Evolutionary conservation across 31 red algal species (phyloP), one percentile per base, ranked within the genome.

Genomic region (Pterothamnion heteromorphum): DNA sequence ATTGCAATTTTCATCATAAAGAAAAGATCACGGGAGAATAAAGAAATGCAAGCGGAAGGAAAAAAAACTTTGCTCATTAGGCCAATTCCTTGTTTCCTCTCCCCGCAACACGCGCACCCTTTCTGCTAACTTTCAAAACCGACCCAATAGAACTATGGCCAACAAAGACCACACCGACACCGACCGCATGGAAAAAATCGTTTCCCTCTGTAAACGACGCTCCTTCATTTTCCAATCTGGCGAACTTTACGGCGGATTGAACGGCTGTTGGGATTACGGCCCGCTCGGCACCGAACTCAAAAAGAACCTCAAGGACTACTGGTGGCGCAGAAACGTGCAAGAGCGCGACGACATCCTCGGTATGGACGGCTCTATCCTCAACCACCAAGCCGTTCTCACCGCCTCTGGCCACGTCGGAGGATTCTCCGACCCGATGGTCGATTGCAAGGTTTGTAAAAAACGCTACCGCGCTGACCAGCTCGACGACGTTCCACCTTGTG

Each of bases 291-390:
- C 26, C 24, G 78, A 83, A 30, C 78, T 83, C 14, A 83, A 83
- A 27, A 18, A 27, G 14, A 83, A 83, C 31, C 5, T 83, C 21
- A 83, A 24, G 78, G 26, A 83, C 5, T 18, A 83, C 21, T 83
- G 78, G 78, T 83, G 78, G 78, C 78, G 78, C 26, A 18, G 24
- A 27, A 30, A 24, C 5, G 78, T 83, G 9, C 78, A 83, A 18
- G 78, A 83, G 78, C 78, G 78, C 31, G 78, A 83, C 14, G 78
- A 83, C 24, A 30, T 83, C 78, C 5, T 83, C n/a, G 78, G 78
- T n/a, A 83, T 83, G 21, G 78, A 83, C 31, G 78, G 21, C 21
- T 83, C 78, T 18, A 30, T 83, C 78, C 14, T 83, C 24, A 83
- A 9, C 5, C 78, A 83, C 24, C 78, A 9, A 18, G 26, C 20